These are phyloP conservation scores for Leersia perrieri DNA, from an alignment of 176 grass and related monocot species.

Conservation along the genomic window DNA sequence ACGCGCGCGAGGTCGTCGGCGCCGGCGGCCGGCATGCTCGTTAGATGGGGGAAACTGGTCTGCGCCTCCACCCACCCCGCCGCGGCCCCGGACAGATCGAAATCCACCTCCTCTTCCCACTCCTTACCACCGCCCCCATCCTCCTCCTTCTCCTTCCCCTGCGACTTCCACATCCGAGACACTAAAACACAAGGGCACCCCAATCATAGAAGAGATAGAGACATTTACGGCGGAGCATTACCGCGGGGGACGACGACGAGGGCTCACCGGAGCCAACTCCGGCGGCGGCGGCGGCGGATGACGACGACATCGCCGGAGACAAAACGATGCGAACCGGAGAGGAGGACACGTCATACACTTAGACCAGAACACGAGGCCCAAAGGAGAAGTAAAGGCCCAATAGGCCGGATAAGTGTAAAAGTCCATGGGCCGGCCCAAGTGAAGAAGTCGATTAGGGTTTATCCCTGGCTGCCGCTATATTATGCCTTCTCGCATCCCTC, in stretches of 20 bases:
- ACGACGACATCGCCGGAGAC: constrained; percentile 45
- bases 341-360: too few species aligned
- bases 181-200: neutral
- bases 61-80: constrained; percentile 87
- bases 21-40: constrained; percentile 39
- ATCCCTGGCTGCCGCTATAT: constrained; percentile 5
- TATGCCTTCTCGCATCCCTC: neutral
- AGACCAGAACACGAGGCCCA: neutral
- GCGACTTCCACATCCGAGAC: neutral
- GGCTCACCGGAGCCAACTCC: neutral
- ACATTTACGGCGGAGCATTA: neutral
- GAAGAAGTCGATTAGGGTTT: constrained; percentile 7
- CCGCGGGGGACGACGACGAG: neutral
- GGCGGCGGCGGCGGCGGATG: neutral
- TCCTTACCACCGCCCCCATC: neutral
- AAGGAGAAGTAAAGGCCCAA: neutral
- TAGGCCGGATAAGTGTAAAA: accelerated
- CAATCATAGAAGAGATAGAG: neutral
- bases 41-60: constrained; percentile 65
- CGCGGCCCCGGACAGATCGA: constrained; percentile 49
- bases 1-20: constrained; percentile 57
- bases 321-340: too few species aligned
- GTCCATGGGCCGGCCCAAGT: neutral
- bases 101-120: neutral
- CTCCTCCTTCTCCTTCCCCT: constrained; percentile 47